Evolutionary conservation across 1,139 yeast genomes (phyloP).

Genomic region (Arxiozyma slooffiae): DNA sequence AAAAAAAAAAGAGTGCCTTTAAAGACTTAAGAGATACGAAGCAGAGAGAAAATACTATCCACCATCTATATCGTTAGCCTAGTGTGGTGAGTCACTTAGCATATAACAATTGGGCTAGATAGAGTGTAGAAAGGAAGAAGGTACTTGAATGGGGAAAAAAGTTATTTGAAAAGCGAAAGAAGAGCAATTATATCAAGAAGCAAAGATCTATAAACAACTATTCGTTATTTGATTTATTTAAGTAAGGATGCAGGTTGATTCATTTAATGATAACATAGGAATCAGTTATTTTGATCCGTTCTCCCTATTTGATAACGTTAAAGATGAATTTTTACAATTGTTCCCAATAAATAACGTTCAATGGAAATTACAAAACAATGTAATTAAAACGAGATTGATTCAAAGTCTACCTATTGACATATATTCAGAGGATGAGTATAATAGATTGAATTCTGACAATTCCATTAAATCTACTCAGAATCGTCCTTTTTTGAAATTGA

Average conservation of each 20-base stretch:
- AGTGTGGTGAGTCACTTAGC: too few relatives aligned
- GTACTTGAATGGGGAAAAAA: too few relatives aligned
- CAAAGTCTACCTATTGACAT: constrained; percentile 50
- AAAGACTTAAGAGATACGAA: too few relatives aligned
- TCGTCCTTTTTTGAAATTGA: constrained; percentile 53
- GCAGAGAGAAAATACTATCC: too few relatives aligned
- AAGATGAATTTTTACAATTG: constrained; percentile 41
- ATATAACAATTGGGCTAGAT: too few relatives aligned
- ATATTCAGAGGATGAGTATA: constrained; percentile 42
- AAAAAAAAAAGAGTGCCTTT: too few relatives aligned
- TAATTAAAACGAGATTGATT: constrained; percentile 47
- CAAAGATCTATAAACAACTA: background rate
- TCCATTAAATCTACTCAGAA: constrained; percentile 16
- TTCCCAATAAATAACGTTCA: constrained; percentile 68
- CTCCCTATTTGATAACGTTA: constrained; percentile 48
- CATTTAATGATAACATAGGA: constrained; percentile 9
- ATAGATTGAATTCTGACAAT: background rate
- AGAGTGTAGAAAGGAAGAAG: too few relatives aligned
- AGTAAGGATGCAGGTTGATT: constrained; percentile 19
- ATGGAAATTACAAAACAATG: constrained; percentile 54
- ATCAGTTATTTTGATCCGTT: constrained; percentile 85
- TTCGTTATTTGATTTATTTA: background rate
- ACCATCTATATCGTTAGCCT: too few relatives aligned
- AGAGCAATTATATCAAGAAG: background rate
- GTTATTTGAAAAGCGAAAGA: too few relatives aligned